These are phyloP conservation scores for Globisporangium cylindrosporum DNA, from an alignment of 352 stramenopile genomes.

Conservation along the genomic window DNA sequence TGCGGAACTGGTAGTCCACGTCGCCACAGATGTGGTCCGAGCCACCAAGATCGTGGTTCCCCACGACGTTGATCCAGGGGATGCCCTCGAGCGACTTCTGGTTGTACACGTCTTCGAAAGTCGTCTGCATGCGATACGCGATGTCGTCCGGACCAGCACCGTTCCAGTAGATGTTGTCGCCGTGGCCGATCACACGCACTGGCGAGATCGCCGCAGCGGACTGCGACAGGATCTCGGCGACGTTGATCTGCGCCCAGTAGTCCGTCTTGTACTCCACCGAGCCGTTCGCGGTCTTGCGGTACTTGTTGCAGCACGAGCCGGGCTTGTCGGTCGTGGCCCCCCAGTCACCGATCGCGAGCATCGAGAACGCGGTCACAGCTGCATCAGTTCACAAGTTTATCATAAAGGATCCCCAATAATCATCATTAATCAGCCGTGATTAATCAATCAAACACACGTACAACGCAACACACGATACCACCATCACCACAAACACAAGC, in stretches of 20 bases:
- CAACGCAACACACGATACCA: neutral
- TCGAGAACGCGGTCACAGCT: slow-evolving; percentile 55
- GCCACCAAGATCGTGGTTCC: slow-evolving; percentile 86
- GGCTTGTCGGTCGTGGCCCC: slow-evolving; percentile 84
- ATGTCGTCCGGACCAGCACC: slow-evolving; percentile 74
- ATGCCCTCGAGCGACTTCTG: slow-evolving; percentile 67
- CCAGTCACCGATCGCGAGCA: slow-evolving; percentile 87
- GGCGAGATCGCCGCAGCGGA: slow-evolving; percentile 71
- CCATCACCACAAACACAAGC: neutral
- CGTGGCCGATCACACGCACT: slow-evolving; percentile 69
- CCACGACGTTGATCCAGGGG: slow-evolving; percentile 85
- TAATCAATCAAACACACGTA: slow-evolving; percentile 9
- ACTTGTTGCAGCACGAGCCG: slow-evolving; percentile 88
- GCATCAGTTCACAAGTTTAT: neutral
- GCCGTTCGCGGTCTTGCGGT: slow-evolving; percentile 74
- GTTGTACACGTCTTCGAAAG: slow-evolving; percentile 86
- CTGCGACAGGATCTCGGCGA: slow-evolving; percentile 74
- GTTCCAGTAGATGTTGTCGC: slow-evolving; percentile 90
- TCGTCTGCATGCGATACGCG: slow-evolving; percentile 78
- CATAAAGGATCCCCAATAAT: slow-evolving; percentile 8
- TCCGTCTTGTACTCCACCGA: slow-evolving; percentile 86
- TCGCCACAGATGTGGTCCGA: slow-evolving; percentile 85
- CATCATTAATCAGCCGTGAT: slow-evolving; percentile 2
- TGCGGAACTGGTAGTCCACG: slow-evolving; percentile 83
- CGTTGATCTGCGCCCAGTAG: slow-evolving; percentile 84